A percentile compares a stretch with the other conserved stretches of the same genome.
Conservation (phyloP, 495 filamentous ascomycete species). For the Penicillium pulvis region DNA sequence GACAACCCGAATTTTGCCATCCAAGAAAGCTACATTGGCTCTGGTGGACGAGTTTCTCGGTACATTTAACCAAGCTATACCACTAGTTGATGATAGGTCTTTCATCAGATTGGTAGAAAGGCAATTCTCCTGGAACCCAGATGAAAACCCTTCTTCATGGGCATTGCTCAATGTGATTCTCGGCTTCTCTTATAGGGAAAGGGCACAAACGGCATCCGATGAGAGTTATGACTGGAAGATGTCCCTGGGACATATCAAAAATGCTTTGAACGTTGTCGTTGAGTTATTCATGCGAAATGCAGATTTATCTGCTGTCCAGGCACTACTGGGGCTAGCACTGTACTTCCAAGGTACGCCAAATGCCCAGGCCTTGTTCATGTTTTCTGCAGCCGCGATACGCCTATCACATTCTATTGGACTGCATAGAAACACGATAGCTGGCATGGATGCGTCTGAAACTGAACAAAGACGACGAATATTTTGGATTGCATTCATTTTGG, state of each 20-base stretch:
- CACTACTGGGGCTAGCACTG: conserved; percentile 21
- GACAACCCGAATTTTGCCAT: conserved; percentile 18
- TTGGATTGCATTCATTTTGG: conserved; percentile 29
- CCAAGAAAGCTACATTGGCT: conserved; percentile 10
- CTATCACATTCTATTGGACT: conserved; percentile 26
- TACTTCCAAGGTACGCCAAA: conserved; percentile 29
- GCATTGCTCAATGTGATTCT: conserved; percentile 24
- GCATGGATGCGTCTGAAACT: conserved; percentile 12
- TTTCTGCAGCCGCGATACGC: conserved; percentile 22
- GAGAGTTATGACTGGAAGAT: conserved; percentile 17
- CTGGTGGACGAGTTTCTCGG: conserved; percentile 17
- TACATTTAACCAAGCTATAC: conserved; percentile 18
- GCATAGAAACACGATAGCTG: conserved; percentile 15
- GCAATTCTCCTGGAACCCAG: conserved; percentile 24
- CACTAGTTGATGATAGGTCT: conserved; percentile 10
- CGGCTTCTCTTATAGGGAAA: conserved; percentile 24
- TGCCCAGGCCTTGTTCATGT: conserved; percentile 25
- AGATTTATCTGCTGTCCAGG: conserved; percentile 25
- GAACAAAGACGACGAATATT: conserved; percentile 24
- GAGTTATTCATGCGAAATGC: conserved; percentile 21
- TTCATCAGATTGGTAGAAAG: conserved; percentile 15
- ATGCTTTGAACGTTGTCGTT: conserved; percentile 21
- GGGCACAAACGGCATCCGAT: conserved; percentile 12
- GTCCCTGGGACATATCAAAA: conserved; percentile 22
- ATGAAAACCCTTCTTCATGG: conserved; percentile 28